Conservation (phyloP, 2,329 filamentous ascomycete species). For the Talaromyces pinophilus region DNA sequence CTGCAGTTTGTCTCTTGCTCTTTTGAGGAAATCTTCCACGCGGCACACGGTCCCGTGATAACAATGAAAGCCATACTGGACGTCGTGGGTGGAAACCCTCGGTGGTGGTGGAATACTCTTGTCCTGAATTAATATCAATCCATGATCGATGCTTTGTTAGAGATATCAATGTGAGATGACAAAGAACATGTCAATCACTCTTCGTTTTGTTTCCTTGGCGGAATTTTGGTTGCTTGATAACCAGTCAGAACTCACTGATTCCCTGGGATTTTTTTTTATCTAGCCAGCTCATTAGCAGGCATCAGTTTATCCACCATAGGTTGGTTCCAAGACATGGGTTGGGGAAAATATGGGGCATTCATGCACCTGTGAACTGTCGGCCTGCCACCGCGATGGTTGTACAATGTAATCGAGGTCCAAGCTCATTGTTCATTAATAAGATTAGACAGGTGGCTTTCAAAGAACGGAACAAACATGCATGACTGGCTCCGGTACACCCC, state of each 20-base stretch:
- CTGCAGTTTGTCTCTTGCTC: neutral
- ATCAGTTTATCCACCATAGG: neutral
- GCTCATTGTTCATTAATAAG: neutral
- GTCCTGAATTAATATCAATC: no score
- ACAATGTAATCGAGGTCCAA: constrained; percentile 5
- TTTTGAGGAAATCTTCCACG: neutral
- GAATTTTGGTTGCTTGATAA: neutral
- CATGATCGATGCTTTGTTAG: neutral
- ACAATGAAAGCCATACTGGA: neutral
- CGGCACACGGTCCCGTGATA: neutral
- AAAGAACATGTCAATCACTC: neutral
- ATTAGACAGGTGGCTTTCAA: neutral
- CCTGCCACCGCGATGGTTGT: neutral
- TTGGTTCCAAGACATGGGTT: neutral
- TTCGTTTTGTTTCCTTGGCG: no score
- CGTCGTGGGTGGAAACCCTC: no score
- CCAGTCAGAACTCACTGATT: neutral
- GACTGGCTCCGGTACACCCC: neutral
- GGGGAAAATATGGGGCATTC: neutral
- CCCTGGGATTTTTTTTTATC: neutral
- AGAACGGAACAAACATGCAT: neutral
- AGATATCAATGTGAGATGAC: neutral
- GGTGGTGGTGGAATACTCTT: no score
- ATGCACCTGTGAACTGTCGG: neutral
- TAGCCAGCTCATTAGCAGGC: neutral